Base-by-base conservation (phyloP, 441 rosid species). In the Kokia cookei region DNA sequence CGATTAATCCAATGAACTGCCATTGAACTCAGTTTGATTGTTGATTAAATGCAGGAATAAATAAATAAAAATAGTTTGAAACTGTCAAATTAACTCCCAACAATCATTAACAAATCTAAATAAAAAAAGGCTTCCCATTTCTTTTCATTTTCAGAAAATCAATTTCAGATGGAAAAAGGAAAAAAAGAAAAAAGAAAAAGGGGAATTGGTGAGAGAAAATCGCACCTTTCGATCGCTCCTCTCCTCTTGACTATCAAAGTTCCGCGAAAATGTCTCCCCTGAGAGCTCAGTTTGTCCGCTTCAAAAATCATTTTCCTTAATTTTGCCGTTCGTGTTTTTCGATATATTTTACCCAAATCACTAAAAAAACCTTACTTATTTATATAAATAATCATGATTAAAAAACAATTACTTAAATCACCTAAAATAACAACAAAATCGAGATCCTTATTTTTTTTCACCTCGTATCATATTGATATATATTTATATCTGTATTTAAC, bases 1-100 rank as follows among this genome's bases (percentile, higher is more conserved):
- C 32, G 40, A 15, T 63, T 6, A 9, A 27, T 48, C 43, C 8
- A 66, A 14, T 2, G 66, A 70, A 63, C 63, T 6, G 40, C 32
- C 24, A 7, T 15, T 13, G 22, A 60, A 35, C 22, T 17, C 43
- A n/a, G 64, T 69, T 76, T 63, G 73, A 47, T 59, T 61, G 47
- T 22, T 35, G 63, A 75, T 65, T 69, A 71, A 70, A 59, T 45
- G 75, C 32, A 68, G 40, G 75, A 76, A 55, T 65, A 24, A 11
- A 35, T 47, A 17, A 19, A 19, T 42, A 64, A 14, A 11, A 6
- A 26, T 45, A 75, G 15, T n/a, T 13, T 8, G 1, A 62, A 26
- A 26, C 68, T 2, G 12, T 35, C 47, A 60, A 35, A 43, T 45
- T 2, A 35, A 22, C 32, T 19, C 40, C 40, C 3, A 7, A 29